Base-by-base conservation (phyloP, 257 asterid species). In the Buddleja alternifolia region DNA sequence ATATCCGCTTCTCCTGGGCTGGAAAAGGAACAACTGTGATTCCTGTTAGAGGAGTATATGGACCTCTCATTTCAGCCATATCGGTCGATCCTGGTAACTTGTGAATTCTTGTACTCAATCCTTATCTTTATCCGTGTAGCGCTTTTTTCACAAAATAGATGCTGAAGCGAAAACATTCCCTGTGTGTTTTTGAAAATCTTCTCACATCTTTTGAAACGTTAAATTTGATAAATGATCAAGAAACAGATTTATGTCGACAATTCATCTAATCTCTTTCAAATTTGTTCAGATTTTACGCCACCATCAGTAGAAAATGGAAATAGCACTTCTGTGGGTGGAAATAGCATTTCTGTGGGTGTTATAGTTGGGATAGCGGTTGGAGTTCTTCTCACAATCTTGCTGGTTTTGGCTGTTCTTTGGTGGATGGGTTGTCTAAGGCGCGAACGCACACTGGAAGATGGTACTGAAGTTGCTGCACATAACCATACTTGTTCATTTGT, bases 1-100 rank as follows among this genome's bases (percentile, higher is more conserved):
- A 90, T 57, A 86, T 92, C 59, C 88, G 92, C 48, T 73, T 92
- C 67, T 83, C 75, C 23, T 92, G 98, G 98, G 96, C 96, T 52
- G 98, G 98, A 52, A 89, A 86, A 77, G 98, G 98, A 74, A 90
- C 98, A 32, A 76, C 3, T 60, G 86, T 72, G 34, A 75, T 92
- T 68, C 96, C 97, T 17, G 7, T 0, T 40, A 80, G 83, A 79
- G 97, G 97, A 54, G 88, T 86, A 40, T 90, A 92, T 46, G 98
- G 98, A 20, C 95, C 97, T 80, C 90, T 92, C 16, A 78, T 92
- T 73, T 92, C 98, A 34, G 98, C 97, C 57, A 90, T 90, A 73
- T 84, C 98, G 42, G 96, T 88, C 4, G 72, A 75, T 76, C 73
- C 92, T 10, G 41, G 97, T 88, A 74, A 75, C 85, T 60, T 16